Conservation (phyloP, 495 filamentous ascomycete genomes). For the Penicillium pancosmium region DNA sequence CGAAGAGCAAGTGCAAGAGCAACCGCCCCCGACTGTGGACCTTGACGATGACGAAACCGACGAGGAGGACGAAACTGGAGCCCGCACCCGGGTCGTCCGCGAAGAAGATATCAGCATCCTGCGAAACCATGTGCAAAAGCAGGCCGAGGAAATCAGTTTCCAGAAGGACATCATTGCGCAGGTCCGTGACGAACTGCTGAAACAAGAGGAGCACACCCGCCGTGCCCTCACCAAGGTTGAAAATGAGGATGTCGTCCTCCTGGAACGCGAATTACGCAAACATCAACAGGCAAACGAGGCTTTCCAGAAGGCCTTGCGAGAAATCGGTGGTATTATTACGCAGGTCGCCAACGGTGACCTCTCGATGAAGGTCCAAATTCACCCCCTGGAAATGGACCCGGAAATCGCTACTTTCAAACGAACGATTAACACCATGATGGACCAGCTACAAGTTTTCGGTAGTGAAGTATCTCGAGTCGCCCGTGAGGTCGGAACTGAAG, state of each 20-base stretch:
- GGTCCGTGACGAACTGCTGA: constrained; percentile 65
- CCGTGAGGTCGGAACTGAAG: constrained; percentile 96
- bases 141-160: constrained; percentile 74
- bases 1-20: constrained; percentile 22
- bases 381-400: constrained; percentile 96
- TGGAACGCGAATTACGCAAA: constrained; percentile 93
- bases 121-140: constrained; percentile 75
- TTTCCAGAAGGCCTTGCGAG: constrained; percentile 94
- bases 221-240: constrained; percentile 59
- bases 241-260: constrained; percentile 63
- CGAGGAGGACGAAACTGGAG: constrained; percentile 42
- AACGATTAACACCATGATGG: constrained; percentile 97
- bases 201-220: constrained; percentile 64
- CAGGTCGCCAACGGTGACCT: constrained; percentile 95
- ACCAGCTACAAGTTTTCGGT: constrained; percentile 95
- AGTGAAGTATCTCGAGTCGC: constrained; percentile 96
- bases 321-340: constrained; percentile 97
- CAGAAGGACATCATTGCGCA: constrained; percentile 71
- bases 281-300: constrained; percentile 98
- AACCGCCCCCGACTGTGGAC: constrained; percentile 35
- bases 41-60: constrained; percentile 46
- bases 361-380: constrained; percentile 96
- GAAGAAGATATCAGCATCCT: constrained; percentile 72
- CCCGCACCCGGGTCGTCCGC: constrained; percentile 52
- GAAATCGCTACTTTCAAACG: constrained; percentile 99